phyloP scores from a whole-genome alignment of 164 flowering plant genomes.

The Annona cherimola region DNA sequence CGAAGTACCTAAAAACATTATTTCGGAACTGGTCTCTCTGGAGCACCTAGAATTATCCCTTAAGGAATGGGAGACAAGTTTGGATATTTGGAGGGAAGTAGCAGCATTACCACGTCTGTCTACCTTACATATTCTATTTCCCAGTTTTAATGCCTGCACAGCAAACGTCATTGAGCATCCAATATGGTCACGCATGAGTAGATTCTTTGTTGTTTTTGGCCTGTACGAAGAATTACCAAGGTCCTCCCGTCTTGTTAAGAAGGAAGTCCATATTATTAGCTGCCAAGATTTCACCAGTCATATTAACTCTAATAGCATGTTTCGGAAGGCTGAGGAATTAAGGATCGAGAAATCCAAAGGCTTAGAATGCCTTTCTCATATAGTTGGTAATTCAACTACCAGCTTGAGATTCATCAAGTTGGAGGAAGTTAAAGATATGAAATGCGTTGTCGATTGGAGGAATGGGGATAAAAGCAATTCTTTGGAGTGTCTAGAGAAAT shows the following conservation, averaged over 20 bases:
- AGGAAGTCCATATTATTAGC: not conserved
- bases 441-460: not conserved
- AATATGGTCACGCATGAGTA: not conserved
- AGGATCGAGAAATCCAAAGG: not conserved
- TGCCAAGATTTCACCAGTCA: too few species aligned
- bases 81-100: not conserved
- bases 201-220: not conserved
- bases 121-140: not conserved
- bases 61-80: not conserved
- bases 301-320: too few species aligned
- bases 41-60: not conserved
- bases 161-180: not conserved
- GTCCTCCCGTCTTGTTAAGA: not conserved
- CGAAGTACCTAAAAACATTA: not conserved
- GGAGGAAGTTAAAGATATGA: not conserved
- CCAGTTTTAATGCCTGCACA: not conserved
- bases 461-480: not conserved
- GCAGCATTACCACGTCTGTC: not conserved
- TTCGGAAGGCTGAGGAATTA: not conserved
- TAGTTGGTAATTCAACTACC: not conserved
- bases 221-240: not conserved
- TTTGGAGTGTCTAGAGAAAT: not conserved
- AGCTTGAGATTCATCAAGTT: not conserved
- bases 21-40: not conserved
- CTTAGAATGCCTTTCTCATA: not conserved